Percentiles rank a stretch among this genome's conserved stretches.
Conservation (phyloP, 352 stramenopile genomes). For the Phytophthora litchii region DNA sequence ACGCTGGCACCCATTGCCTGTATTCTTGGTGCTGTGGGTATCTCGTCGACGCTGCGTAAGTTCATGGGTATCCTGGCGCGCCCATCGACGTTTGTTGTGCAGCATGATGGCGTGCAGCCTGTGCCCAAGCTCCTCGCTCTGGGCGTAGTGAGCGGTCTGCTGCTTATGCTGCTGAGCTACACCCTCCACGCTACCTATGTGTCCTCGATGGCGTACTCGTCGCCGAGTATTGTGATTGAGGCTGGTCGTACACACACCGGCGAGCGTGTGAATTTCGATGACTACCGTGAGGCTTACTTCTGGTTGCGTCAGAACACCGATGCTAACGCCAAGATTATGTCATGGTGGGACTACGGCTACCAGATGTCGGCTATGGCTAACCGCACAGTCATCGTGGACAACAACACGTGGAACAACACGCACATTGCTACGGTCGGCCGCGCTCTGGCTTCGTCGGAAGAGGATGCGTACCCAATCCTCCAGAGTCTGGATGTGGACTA, state of each 20-base stretch:
- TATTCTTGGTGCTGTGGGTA: conserved; percentile 88
- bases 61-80: conserved; percentile 75
- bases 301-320: conserved; percentile 91
- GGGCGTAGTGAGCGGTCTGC: conserved; percentile 60
- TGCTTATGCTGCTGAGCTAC: conserved; percentile 87
- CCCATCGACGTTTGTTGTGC: conserved; percentile 53
- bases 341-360: conserved; percentile 94
- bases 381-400: conserved; percentile 92
- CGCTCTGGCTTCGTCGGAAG: conserved; percentile 81
- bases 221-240: conserved; percentile 93
- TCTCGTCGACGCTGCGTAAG: conserved; percentile 81
- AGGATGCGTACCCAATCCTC: conserved; percentile 90
- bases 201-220: conserved; percentile 91
- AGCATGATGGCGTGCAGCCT: conserved; percentile 64
- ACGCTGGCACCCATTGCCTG: conserved; percentile 93
- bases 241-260: conserved; percentile 71
- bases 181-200: conserved; percentile 90
- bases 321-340: conserved; percentile 87
- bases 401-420: conserved; percentile 98
- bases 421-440: conserved; percentile 95
- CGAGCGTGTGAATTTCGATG: conserved; percentile 92
- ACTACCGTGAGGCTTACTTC: conserved; percentile 97
- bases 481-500: conserved; percentile 93
- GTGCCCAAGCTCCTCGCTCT: conserved; percentile 65
- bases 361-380: conserved; percentile 93